phyloP scores from a whole-genome alignment of 768 basidiomycete species.

The Infundibulicybe gibba region DNA sequence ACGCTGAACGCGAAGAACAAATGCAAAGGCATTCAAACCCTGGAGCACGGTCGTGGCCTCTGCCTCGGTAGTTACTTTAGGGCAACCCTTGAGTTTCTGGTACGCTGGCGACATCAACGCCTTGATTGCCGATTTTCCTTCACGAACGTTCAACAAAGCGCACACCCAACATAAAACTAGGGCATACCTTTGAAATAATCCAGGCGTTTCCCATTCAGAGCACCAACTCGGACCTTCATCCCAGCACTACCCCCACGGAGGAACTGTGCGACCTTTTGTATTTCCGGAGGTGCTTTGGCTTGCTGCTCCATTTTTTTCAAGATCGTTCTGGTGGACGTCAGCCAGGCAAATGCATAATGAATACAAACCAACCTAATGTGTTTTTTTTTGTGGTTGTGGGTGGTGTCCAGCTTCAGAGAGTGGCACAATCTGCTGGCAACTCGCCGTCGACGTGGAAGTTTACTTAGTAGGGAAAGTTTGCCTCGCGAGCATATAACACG shows the following conservation, averaged over 20 bases:
- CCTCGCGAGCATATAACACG: too few relatives aligned
- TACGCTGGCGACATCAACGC: constrained; percentile 92
- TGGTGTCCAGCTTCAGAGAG: too few relatives aligned
- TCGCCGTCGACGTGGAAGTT: too few relatives aligned
- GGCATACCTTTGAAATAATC: constrained; percentile 96
- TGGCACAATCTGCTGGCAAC: too few relatives aligned
- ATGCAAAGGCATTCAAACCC: constrained; percentile 76
- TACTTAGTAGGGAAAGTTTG: too few relatives aligned
- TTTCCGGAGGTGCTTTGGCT: constrained; percentile 71
- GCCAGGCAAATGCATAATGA: background rate
- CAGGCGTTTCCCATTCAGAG: constrained; percentile 88
- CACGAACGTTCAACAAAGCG: too few relatives aligned
- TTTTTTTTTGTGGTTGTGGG: background rate
- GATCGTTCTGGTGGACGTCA: background rate
- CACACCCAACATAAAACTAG: background rate
- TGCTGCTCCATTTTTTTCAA: constrained; percentile 64
- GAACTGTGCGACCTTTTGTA: constrained; percentile 82
- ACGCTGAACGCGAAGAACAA: constrained; percentile 90
- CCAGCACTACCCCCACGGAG: constrained; percentile 83
- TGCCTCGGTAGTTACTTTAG: constrained; percentile 66
- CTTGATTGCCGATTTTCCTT: constrained; percentile 92
- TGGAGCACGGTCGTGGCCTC: constrained; percentile 70
- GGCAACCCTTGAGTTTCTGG: constrained; percentile 78
- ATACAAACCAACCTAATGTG: background rate
- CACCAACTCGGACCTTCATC: constrained; percentile 86